Percentiles rank a stretch among this genome's conserved stretches.
phyloP scores from a whole-genome alignment of 139 green algal genomes.

The Tetraselmis chui region DNA sequence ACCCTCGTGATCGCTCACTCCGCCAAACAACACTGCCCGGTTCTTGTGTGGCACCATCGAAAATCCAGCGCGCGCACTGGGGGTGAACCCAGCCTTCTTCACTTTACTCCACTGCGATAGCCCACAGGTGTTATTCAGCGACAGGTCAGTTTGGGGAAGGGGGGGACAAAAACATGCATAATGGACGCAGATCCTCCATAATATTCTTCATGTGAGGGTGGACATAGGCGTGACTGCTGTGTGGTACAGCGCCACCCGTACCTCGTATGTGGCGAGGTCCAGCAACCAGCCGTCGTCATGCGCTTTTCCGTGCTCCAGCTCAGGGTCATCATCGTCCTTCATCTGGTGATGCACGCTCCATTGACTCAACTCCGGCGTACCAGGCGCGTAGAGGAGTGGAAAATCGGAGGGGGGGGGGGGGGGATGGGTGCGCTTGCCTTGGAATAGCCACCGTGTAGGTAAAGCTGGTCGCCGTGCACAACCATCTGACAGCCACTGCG shows the following conservation, averaged over 20 bases:
- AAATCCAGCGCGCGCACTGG: constrained; percentile 70
- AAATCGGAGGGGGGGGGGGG: not conserved
- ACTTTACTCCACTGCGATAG: constrained; percentile 83
- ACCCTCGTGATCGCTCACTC: constrained; percentile 78
- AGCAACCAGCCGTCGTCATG: constrained; percentile 84
- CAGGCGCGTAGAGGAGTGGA: not conserved
- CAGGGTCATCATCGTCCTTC: constrained; percentile 58
- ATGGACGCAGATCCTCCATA: too few species aligned
- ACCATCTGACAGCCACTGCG: constrained; percentile 67
- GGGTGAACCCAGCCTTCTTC: constrained; percentile 82
- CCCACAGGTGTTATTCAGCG: too few species aligned
- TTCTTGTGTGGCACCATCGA: constrained; percentile 63
- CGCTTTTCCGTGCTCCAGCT: constrained; percentile 69
- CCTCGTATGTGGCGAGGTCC: constrained; percentile 37
- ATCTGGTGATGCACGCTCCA: too few species aligned
- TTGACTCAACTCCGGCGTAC: too few species aligned
- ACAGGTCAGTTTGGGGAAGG: too few species aligned
- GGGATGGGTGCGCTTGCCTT: constrained; percentile 43
- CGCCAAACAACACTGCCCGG: constrained; percentile 84
- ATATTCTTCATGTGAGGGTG: too few species aligned
- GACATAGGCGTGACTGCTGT: too few species aligned
- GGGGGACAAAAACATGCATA: too few species aligned
- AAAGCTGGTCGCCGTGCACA: constrained; percentile 62
- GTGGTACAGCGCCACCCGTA: constrained; percentile 30
- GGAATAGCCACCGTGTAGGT: constrained; percentile 85